Percentiles rank a stretch among this genome's conserved stretches.
phyloP scores from a whole-genome alignment of 1,284 basidiomycete genomes.

The Puccinia coronata region DNA sequence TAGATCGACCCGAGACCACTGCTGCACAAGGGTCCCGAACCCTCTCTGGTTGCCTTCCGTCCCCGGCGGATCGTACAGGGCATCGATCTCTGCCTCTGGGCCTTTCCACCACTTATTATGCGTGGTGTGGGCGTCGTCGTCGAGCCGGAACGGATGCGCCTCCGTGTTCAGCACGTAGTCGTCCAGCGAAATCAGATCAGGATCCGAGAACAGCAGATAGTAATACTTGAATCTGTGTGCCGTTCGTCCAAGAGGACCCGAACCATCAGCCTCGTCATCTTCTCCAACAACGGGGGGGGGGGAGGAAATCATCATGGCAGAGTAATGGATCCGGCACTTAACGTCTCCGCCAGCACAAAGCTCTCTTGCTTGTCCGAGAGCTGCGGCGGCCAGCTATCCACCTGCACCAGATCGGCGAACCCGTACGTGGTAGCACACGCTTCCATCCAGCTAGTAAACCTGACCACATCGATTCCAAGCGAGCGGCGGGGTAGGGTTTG shows the following conservation, averaged over 20 bases:
- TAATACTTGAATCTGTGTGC: constrained; percentile 52
- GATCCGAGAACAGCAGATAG: constrained; percentile 62
- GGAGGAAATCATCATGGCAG: background rate
- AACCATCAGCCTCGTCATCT: background rate
- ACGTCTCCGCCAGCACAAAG: constrained; percentile 65
- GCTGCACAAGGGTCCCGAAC: constrained; percentile 29
- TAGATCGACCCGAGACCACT: constrained; percentile 21
- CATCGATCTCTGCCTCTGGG: no score
- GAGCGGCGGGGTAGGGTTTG: no score
- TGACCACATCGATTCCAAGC: background rate
- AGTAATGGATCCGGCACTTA: constrained; percentile 55
- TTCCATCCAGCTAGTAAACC: constrained; percentile 62
- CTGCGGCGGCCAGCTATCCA: constrained; percentile 57
- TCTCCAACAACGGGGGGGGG: background rate
- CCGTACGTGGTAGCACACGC: constrained; percentile 56
- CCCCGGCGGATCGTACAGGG: no score
- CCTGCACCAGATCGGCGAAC: constrained; percentile 61
- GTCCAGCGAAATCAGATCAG: constrained; percentile 63
- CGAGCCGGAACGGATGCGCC: constrained; percentile 40
- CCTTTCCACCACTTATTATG: background rate
- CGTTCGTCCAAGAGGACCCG: no score
- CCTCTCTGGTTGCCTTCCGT: background rate
- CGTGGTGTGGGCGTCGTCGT: no score
- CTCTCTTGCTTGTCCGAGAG: constrained; percentile 62
- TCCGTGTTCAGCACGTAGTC: constrained; percentile 65